Evolutionary conservation across 2,329 filamentous ascomycete genomes (phyloP), one percentile per base, ranked within the genome.

Genomic region (Colletotrichum sp.): DNA sequence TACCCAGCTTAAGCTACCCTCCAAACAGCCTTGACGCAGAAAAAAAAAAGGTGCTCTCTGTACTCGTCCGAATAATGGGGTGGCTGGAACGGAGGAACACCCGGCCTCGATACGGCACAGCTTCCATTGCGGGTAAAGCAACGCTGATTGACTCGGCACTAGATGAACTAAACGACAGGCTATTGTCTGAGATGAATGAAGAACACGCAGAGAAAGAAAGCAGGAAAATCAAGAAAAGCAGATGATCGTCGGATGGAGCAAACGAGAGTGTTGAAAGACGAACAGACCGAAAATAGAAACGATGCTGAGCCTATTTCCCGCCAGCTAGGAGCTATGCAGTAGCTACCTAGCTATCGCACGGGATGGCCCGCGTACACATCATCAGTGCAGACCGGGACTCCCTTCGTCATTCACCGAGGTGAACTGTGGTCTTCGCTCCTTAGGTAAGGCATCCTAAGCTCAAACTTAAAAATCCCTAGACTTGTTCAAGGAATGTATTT

Each of bases 51-150:
- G 16, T 57, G 27, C 24, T 31, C 16, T 27, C 54, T 31, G 24
- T 38, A 47, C 66, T 69, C 38, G 67, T 65, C 67, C 55, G 55
- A 73, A 71, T 74, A 74, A 63, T 58, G 29, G 36, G 72, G 72
- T 74, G 72, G 69, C 57, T 74, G 72, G 71, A 34, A 8, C n/a
- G 29, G 62, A 51, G 43, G 43, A 51, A 51, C 12, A 21, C 43
- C 18, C 33, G 64, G 55, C 71, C 33, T 73, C 38, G 61, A 69
- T 34, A 61, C 57, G 57, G 31, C 57, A 36, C 57, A 61, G 31
- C 6, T 61, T 24, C 43, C 36, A 33, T n/a, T 31, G 6, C 27
- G n/a, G 29, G 43, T 38, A 58, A 57, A 27, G 21, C 51, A 43
- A 43, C 34, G 51, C 64, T 24, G 18, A 68, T 68, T 68, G 36